Evolutionary conservation across 2,329 filamentous ascomycete genomes (phyloP), one percentile per base, ranked within the genome.

Genomic region (Fusarium brevicatenulatum): DNA sequence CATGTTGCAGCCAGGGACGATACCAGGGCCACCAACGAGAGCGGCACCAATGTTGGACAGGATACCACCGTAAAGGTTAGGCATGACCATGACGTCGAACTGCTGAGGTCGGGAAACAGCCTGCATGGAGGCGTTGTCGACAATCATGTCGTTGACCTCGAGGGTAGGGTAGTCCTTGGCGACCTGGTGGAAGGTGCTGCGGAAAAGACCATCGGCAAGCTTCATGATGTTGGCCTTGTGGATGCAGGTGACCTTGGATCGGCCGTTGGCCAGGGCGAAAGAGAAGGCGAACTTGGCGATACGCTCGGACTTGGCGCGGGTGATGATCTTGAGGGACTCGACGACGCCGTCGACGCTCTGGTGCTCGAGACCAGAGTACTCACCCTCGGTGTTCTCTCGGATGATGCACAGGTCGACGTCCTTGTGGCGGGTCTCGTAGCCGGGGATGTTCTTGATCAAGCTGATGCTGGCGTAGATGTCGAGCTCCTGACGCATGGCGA

Each of bases 181-280:
- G 77, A 96, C 91, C 80, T 91, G 89, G 88, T 97, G 94, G 90
- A 98, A 97, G 78, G 96, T 98, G 87, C 92, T 95, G 84, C 96
- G 93, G 94, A 99, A 99, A 65, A 99, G 93, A 85, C 96, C 96
- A 79, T 99, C 96, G 83, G 95, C 95, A 68, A 99, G 90, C 91
- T 99, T 99, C 96, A 99, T 99, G 88, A 99, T 99, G 90, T 99
- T 99, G 86, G 96, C 96, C 91, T 99, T 99, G 92, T 99, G 96
- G 83, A 99, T 98, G 88, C 95, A 98, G 77, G 96, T 98, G 66
- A 99, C 94, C 93, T 98, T 98, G 90, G 97, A 95, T 83, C 96
- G 91, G 90, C 97, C 95, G 90, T 99, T 99, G 85, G 96, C 96
- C 66, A 98, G 92, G 67, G 96, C 96, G 81, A 99, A 99, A 82